These are phyloP conservation scores for Fusarium stilboides DNA, from an alignment of 2,329 filamentous ascomycete species.

Conservation along the genomic window DNA sequence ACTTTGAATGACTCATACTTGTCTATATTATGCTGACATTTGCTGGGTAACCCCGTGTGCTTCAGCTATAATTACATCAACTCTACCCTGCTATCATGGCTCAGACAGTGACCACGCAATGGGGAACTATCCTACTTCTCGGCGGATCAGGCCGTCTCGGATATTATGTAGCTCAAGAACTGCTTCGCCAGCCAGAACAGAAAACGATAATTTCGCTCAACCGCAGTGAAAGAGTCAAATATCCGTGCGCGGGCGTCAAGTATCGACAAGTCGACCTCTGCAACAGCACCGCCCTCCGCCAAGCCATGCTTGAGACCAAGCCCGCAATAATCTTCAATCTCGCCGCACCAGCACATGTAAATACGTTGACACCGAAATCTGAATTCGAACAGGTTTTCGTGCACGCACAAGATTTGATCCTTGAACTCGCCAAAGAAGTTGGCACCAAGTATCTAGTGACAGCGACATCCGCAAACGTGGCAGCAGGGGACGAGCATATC, in stretches of 20 bases:
- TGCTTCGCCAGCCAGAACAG: neutral
- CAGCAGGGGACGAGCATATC: neutral
- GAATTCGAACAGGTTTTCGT: neutral
- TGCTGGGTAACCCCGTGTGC: too few species aligned
- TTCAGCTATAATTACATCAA: too few species aligned
- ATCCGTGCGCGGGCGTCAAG: neutral
- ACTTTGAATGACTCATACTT: too few species aligned
- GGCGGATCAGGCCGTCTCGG: neutral
- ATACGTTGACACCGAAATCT: neutral
- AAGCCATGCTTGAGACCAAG: neutral
- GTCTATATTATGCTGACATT: too few species aligned
- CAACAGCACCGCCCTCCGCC: neutral
- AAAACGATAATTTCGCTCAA: neutral
- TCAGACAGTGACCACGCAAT: neutral
- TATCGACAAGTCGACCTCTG: neutral
- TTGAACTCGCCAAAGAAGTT: neutral
- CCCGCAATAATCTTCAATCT: neutral
- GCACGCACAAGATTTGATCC: neutral
- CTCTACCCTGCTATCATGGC: neutral
- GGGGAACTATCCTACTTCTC: neutral
- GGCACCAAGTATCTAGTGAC: neutral
- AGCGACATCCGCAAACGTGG: neutral
- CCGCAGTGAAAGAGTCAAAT: neutral
- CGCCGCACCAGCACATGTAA: neutral
- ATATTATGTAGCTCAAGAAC: neutral